Evolutionary conservation across 2,329 filamentous ascomycete species (phyloP).

Genomic region (Coniella vitis): DNA sequence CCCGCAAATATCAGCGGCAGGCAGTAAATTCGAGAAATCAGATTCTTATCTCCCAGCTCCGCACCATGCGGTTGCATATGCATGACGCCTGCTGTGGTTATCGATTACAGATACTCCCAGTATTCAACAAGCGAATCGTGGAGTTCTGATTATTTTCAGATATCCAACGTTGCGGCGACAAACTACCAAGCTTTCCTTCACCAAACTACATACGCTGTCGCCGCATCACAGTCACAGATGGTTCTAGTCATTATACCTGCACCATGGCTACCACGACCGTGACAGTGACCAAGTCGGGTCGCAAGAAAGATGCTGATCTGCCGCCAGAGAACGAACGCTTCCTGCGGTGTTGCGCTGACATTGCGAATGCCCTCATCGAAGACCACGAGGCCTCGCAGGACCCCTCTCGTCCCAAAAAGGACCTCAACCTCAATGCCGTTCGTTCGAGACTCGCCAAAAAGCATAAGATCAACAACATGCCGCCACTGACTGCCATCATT

Average conservation of each 20-base stretch:
- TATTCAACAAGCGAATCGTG: too few relatives aligned
- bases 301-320: slow-evolving; percentile 66
- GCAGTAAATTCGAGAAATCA: too few relatives aligned
- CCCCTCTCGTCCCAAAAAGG: slow-evolving; percentile 64
- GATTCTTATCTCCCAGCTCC: too few relatives aligned
- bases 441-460: slow-evolving; percentile 87
- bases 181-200: too few relatives aligned
- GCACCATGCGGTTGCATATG: too few relatives aligned
- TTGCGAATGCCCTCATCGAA: slow-evolving; percentile 88
- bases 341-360: slow-evolving; percentile 89
- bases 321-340: slow-evolving; percentile 92
- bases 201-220: too few relatives aligned
- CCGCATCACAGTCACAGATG: too few relatives aligned
- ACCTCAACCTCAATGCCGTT: slow-evolving; percentile 88
- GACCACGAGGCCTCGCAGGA: slow-evolving; percentile 81
- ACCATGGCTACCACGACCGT: slow-evolving; percentile 25
- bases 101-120: too few relatives aligned
- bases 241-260: not conserved
- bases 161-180: too few relatives aligned
- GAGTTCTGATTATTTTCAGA: too few relatives aligned
- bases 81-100: too few relatives aligned
- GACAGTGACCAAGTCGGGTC: slow-evolving; percentile 59
- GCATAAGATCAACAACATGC: slow-evolving; percentile 79
- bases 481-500: slow-evolving; percentile 92
- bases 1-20: too few relatives aligned